phyloP scores from a whole-genome alignment of 805 yeast species.

The Wickerhamiella bombiphila region DNA sequence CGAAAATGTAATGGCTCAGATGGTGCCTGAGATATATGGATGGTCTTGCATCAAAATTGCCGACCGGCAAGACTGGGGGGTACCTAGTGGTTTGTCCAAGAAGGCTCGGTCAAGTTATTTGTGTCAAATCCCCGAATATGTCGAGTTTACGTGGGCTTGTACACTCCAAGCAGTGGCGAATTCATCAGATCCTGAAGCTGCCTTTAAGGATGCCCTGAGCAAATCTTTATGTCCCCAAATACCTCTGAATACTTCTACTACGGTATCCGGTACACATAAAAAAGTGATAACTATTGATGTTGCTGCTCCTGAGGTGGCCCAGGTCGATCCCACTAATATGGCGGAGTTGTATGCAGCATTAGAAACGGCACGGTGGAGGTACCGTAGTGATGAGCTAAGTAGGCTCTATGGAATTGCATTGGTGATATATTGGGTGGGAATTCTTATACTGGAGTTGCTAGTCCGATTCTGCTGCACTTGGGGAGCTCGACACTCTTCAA shows the following conservation, averaged over 20 bases:
- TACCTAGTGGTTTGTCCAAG: conserved; percentile 2
- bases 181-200: conserved; percentile 5
- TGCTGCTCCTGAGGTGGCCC: not conserved
- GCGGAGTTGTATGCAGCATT: conserved; percentile 4
- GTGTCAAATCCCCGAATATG: conserved; percentile 9
- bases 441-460: conserved; percentile 2
- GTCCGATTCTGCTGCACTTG: not conserved
- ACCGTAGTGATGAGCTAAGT: conserved; percentile 6
- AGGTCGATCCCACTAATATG: not conserved
- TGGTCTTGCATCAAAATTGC: conserved; percentile 14
- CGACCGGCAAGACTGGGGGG: conserved; percentile 9
- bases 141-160: conserved; percentile 7
- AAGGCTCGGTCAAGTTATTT: conserved; percentile 4
- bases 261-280: not conserved
- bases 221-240: conserved; percentile 5
- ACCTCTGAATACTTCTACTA: not conserved
- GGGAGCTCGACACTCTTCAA: not conserved
- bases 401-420: conserved; percentile 9
- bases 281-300: not conserved
- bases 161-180: conserved; percentile 7
- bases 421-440: conserved; percentile 7
- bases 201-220: conserved; percentile 2
- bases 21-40: conserved; percentile 14
- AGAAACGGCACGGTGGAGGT: conserved; percentile 9
- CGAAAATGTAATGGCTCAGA: conserved; percentile 4